Conservation (phyloP, 306 rosid species). For the Quercus bicolor region DNA sequence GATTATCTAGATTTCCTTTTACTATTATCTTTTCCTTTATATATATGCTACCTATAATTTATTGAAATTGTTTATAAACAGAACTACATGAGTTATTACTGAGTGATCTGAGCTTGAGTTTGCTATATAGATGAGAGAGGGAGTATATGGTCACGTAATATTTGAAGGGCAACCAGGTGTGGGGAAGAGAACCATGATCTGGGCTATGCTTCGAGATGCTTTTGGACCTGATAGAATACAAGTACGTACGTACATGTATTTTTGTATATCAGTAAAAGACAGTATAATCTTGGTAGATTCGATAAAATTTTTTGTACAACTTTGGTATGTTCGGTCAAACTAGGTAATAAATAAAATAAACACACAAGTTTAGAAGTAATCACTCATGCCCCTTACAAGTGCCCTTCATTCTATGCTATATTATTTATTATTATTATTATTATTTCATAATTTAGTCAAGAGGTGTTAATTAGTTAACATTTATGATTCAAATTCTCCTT, state of each 20-base stretch:
- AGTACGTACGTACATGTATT: slow-evolving; percentile 23
- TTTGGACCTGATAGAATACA: slow-evolving; percentile 45
- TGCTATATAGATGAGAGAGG: slow-evolving; percentile 34
- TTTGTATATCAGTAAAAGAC: no score
- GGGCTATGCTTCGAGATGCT: slow-evolving; percentile 71
- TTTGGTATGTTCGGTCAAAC: not conserved
- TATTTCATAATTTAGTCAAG: no score
- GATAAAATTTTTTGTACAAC: not conserved
- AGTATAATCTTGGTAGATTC: not conserved
- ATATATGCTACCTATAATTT: not conserved
- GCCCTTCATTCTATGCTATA: no score
- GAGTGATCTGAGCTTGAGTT: not conserved
- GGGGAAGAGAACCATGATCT: slow-evolving; percentile 86
- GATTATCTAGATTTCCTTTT: not conserved
- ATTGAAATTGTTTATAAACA: no score
- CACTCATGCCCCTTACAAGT: not conserved
- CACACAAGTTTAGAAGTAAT: not conserved
- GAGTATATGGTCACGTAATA: slow-evolving; percentile 58
- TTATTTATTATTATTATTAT: no score
- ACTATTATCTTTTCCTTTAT: no score
- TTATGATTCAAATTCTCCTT: no score
- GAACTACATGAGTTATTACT: not conserved
- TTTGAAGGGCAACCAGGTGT: slow-evolving; percentile 78
- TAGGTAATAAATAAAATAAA: no score
- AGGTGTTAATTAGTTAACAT: no score